A percentile compares a stretch with the other conserved stretches of the same genome.
These are phyloP conservation scores for Neurospora sp. DNA, from an alignment of 495 filamentous ascomycete genomes.

Conservation along the genomic window DNA sequence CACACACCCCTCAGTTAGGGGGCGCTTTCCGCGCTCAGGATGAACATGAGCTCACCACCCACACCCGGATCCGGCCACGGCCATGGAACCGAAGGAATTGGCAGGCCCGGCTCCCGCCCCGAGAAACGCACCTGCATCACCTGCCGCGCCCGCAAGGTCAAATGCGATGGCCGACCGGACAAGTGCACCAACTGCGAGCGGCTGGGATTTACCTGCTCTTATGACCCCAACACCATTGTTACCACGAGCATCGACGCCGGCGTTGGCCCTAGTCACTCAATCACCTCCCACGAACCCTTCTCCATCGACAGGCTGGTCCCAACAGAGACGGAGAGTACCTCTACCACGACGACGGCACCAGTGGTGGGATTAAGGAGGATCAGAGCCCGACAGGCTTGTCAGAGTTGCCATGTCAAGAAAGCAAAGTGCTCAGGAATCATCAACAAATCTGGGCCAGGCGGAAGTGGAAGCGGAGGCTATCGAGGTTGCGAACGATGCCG, in stretches of 20 bases:
- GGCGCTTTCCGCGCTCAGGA: background rate
- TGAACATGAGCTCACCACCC: background rate
- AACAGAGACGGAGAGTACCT: background rate
- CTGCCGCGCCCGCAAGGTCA: conserved; percentile 40
- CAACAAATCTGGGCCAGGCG: conserved; percentile 13
- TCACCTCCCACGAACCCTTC: background rate
- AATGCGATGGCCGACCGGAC: conserved; percentile 36
- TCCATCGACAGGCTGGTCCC: background rate
- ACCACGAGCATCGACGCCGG: conserved; percentile 1
- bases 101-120: background rate
- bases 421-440: conserved; percentile 38
- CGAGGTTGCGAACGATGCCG: conserved; percentile 33
- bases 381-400: conserved; percentile 38
- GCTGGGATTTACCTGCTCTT: conserved; percentile 39
- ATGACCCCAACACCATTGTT: conserved; percentile 26
- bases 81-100: background rate
- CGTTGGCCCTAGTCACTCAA: background rate
- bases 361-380: background rate
- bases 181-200: conserved; percentile 41
- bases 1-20: background rate
- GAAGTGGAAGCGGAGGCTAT: background rate
- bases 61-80: background rate
- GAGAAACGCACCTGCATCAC: conserved; percentile 29
- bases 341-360: conserved; percentile 9
- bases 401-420: conserved; percentile 38